Evolutionary conservation across 1,139 yeast species (phyloP), one percentile per base, ranked within the genome.

Genomic region (Blastobotrys buckinghamii): DNA sequence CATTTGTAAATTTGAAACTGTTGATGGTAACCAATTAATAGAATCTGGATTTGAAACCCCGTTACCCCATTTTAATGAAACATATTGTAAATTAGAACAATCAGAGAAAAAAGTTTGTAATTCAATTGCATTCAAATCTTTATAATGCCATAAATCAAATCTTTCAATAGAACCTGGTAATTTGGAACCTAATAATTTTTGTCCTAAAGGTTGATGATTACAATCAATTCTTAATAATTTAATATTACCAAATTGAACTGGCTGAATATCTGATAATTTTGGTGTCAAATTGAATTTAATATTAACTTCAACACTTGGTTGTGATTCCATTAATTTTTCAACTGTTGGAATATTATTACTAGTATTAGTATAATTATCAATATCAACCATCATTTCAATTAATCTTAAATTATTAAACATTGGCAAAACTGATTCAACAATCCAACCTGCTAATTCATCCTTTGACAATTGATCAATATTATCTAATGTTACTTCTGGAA

Each of bases 61-160:
- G n/a, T 39, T 35, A n/a, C 53, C 53, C 53, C 53, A 50, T 33
- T 50, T 47, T 10, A 50, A 16, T 8, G 44, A 27, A 32, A 50
- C 44, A 7, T 43, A 40, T 12, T 43, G 44, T 13, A 50, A 47
- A 24, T 38, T 38, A 26, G 41, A 27, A 40, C 49, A 44, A 15
- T 39, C 30, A 29, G 49, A 42, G 33, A 50, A 45, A 38, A 50
- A 41, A 17, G 33, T 33, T 33, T 45, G 19, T 29, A 50, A 33
- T 1, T 39, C 33, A 10, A 33, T 13, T 2, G 53, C 53, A 10
- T 48, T 44, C 40, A 47, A 35, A 8, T 42, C 39, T 15, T 45
- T 36, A 39, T 45, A 48, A 22, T 45, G 48, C n/a, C 47, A 44
- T 38, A 50, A 33, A 36, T 50, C 53, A 26, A 50, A 50, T 29